Conservation (phyloP, 1,284 basidiomycete species). For the Pseudozyma thailandica region DNA sequence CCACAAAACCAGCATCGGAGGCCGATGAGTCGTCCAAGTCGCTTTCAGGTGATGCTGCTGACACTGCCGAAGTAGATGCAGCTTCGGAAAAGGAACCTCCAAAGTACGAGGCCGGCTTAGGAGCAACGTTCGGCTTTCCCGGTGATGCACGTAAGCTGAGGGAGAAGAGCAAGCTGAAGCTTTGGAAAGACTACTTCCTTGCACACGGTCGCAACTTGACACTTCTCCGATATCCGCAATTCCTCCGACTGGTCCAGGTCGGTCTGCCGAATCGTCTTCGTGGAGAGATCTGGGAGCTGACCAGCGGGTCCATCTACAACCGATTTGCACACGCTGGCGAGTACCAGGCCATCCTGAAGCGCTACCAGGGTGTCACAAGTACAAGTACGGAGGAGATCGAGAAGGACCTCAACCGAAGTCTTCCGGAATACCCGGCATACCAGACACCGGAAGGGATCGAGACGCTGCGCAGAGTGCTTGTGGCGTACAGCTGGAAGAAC, state of each 20-base stretch:
- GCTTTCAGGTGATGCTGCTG: constrained; percentile 11
- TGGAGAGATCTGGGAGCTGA: constrained; percentile 98
- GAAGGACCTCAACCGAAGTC: constrained; percentile 88
- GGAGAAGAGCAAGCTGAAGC: constrained; percentile 95
- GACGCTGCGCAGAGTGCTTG: constrained; percentile 87
- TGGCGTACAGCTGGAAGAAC: constrained; percentile 97
- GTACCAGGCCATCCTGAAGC: constrained; percentile 82
- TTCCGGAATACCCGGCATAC: constrained; percentile 67
- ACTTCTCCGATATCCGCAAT: constrained; percentile 94
- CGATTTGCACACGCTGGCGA: constrained; percentile 87
- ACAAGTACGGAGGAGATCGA: constrained; percentile 98
- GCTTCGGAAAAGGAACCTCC: constrained; percentile 34
- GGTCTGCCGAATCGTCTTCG: constrained; percentile 93
- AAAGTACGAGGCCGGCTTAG: constrained; percentile 58
- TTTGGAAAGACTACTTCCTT: constrained; percentile 84
- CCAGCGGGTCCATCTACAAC: constrained; percentile 89
- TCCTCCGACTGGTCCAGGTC: constrained; percentile 94
- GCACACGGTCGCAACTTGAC: constrained; percentile 88
- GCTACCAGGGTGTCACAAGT: constrained; percentile 82
- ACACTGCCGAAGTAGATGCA: constrained; percentile 6
- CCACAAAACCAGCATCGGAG: constrained; percentile 25
- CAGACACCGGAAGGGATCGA: constrained; percentile 63
- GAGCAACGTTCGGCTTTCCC: constrained; percentile 66
- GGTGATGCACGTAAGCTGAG: constrained; percentile 71
- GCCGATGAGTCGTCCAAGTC: constrained; percentile 10